These are phyloP conservation scores for Torulaspora maleeae DNA, from an alignment of 805 yeast genomes.

Conservation along the genomic window DNA sequence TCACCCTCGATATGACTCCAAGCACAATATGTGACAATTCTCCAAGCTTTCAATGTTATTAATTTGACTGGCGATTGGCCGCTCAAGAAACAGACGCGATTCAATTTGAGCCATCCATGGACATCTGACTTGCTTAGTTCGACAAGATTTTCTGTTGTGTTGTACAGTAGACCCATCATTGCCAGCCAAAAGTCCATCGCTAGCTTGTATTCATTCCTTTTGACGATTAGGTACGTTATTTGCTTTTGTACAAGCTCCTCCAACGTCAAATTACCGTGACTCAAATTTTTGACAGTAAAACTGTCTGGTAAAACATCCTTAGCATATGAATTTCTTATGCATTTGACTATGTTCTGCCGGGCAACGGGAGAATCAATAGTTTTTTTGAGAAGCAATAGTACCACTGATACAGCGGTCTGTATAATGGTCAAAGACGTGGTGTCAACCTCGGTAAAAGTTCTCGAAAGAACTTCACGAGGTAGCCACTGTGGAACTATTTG, in stretches of 20 bases:
- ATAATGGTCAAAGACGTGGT: conserved; percentile 17
- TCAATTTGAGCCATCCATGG: conserved; percentile 23
- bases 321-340: conserved; percentile 12
- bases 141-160: conserved; percentile 9
- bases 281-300: conserved; percentile 4
- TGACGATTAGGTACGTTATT: conserved; percentile 15
- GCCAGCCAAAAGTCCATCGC: conserved; percentile 33
- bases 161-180: conserved; percentile 26
- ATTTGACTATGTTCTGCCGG: conserved; percentile 11
- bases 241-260: conserved; percentile 19
- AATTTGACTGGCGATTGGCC: conserved; percentile 11
- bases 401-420: conserved; percentile 18
- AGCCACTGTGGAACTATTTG: conserved; percentile 23
- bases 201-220: conserved; percentile 22
- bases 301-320: conserved; percentile 14
- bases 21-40: conserved; percentile 25
- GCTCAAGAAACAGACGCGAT: conserved; percentile 16
- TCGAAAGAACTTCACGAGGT: conserved; percentile 26
- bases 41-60: conserved; percentile 29
- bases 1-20: conserved; percentile 9
- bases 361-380: conserved; percentile 14
- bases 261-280: conserved; percentile 10
- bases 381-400: conserved; percentile 27
- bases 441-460: conserved; percentile 23
- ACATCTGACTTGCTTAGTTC: conserved; percentile 7